These are phyloP conservation scores for Claviceps fusiformis DNA, from an alignment of 2,329 filamentous ascomycete genomes.

Conservation along the genomic window DNA sequence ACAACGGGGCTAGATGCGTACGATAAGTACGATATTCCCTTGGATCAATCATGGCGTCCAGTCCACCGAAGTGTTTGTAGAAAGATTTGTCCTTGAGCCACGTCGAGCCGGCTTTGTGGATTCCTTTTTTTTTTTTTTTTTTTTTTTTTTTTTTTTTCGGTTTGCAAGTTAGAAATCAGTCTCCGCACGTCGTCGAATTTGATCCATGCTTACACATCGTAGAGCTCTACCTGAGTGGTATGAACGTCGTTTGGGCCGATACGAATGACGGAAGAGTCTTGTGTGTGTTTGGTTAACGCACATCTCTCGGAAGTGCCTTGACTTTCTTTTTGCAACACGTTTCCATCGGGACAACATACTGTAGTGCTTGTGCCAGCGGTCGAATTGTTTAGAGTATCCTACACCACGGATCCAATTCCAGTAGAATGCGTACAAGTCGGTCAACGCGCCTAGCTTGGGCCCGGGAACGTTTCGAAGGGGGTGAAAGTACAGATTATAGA, in stretches of 20 bases:
- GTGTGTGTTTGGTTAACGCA: not conserved
- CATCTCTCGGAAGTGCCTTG: no score
- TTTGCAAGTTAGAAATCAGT: no score
- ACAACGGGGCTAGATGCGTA: not conserved
- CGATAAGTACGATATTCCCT: not conserved
- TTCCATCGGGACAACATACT: no score
- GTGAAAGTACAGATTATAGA: not conserved
- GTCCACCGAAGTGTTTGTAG: not conserved
- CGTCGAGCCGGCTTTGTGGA: not conserved
- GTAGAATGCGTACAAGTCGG: not conserved
- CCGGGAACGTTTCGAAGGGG: not conserved
- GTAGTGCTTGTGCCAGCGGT: not conserved
- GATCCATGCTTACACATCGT: not conserved
- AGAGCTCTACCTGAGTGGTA: not conserved
- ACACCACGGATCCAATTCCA: not conserved
- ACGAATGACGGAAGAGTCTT: not conserved
- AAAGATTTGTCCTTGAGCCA: not conserved
- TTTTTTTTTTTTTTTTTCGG: not conserved
- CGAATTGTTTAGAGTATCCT: not conserved
- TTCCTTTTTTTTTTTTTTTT: no score
- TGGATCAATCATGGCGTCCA: constrained; percentile 2
- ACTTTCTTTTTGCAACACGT: no score
- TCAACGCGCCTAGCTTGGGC: not conserved
- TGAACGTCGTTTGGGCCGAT: not conserved
- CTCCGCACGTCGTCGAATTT: no score